These are phyloP conservation scores for Penicillium sp. DNA, from an alignment of 2,329 filamentous ascomycete genomes.

Conservation along the genomic window DNA sequence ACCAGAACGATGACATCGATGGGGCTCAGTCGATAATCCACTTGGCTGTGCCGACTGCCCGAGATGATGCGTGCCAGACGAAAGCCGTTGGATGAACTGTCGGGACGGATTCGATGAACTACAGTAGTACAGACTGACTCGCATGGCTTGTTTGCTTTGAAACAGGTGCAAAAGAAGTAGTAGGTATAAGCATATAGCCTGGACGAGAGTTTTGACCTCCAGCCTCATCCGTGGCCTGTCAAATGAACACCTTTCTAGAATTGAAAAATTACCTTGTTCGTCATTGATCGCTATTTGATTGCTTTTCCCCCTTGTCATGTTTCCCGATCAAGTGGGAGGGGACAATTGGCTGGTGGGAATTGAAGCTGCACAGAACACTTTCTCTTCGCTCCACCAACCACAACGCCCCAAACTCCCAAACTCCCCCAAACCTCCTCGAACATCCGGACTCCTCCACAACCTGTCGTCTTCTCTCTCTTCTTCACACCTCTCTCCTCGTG, in stretches of 20 bases:
- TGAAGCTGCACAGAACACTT: conserved; percentile 27
- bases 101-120: neutral
- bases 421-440: conserved; percentile 19
- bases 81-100: neutral
- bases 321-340: neutral
- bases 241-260: neutral
- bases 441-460: conserved; percentile 30
- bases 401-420: conserved; percentile 6
- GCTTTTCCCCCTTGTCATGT: neutral
- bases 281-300: neutral
- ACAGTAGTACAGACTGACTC: neutral
- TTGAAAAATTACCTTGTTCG: neutral
- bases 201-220: neutral
- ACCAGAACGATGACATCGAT: conserved; percentile 25
- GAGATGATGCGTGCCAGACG: neutral
- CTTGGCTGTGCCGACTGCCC: conserved; percentile 5
- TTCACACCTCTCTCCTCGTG: conserved; percentile 17
- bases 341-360: conserved; percentile 27
- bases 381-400: conserved; percentile 27
- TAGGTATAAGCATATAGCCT: neutral
- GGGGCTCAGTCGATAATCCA: conserved; percentile 23
- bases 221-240: neutral
- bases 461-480: conserved; percentile 7
- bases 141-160: neutral
- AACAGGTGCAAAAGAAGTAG: neutral